phyloP scores from a whole-genome alignment of 495 filamentous ascomycete genomes.

The Patellaria atrata region DNA sequence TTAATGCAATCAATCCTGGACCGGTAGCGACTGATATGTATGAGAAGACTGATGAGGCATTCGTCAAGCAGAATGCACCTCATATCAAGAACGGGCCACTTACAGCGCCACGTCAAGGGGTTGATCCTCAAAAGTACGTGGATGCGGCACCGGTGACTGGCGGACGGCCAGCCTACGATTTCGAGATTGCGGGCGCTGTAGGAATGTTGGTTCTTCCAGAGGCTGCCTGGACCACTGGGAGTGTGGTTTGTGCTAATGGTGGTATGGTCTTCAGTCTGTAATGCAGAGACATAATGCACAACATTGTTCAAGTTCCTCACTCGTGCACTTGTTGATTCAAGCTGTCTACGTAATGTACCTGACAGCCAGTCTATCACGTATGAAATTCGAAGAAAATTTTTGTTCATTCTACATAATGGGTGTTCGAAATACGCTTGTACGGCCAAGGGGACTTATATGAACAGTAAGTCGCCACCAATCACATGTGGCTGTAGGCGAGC shows the following conservation, averaged over 20 bases:
- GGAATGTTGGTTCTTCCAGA: slow-evolving; percentile 70
- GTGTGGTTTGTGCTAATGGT: slow-evolving; percentile 77
- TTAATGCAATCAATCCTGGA: slow-evolving; percentile 81
- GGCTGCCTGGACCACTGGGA: slow-evolving; percentile 66
- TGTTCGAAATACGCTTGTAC: too few relatives aligned
- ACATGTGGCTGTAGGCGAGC: too few relatives aligned
- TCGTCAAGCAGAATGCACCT: slow-evolving; percentile 40
- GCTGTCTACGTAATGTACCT: too few relatives aligned
- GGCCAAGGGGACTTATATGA: too few relatives aligned
- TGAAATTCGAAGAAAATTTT: too few relatives aligned
- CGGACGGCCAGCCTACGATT: slow-evolving; percentile 52
- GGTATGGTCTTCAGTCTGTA: slow-evolving; percentile 52
- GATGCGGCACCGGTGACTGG: slow-evolving; percentile 47
- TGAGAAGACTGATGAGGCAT: slow-evolving; percentile 33
- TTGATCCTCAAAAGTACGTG: slow-evolving; percentile 47
- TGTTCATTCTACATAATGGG: too few relatives aligned
- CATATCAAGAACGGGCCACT: slow-evolving; percentile 54
- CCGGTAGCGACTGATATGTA: slow-evolving; percentile 76
- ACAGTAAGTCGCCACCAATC: too few relatives aligned
- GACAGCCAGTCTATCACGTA: too few relatives aligned
- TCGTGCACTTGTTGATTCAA: too few relatives aligned
- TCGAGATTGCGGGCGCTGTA: slow-evolving; percentile 73
- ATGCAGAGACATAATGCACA: slow-evolving; percentile 2
- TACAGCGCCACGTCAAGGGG: slow-evolving; percentile 34
- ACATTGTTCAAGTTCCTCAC: background rate